Conservation (phyloP, 1,139 yeast species). For the Nakaseomyces glabratus region DNA sequence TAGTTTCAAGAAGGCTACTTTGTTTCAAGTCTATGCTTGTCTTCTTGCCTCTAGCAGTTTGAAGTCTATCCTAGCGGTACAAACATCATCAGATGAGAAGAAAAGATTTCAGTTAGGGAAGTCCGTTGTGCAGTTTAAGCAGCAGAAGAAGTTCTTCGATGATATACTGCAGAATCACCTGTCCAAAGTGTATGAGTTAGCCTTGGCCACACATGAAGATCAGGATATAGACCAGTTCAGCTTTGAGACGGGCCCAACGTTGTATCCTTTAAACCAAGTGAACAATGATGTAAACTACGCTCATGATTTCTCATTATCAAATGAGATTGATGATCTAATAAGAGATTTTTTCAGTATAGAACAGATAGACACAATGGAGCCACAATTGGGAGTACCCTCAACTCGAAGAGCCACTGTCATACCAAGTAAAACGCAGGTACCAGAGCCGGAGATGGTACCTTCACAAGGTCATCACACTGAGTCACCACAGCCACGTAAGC, state of each 20-base stretch:
- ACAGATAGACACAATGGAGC: conserved; percentile 2
- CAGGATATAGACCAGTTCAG: conserved; percentile 11
- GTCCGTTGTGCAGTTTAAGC: conserved; percentile 11
- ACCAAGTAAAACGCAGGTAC: too few species aligned
- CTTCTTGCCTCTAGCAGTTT: conserved; percentile 27
- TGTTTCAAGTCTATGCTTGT: conserved; percentile 30
- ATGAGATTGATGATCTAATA: conserved; percentile 31
- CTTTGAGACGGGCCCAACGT: conserved; percentile 3
- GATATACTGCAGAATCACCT: conserved; percentile 21
- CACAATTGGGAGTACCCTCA: too few species aligned
- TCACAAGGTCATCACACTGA: too few species aligned
- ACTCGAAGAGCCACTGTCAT: too few species aligned
- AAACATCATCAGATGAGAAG: conserved; percentile 13
- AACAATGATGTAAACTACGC: conserved; percentile 22
- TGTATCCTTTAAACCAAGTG: conserved; percentile 16
- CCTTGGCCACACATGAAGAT: conserved; percentile 22
- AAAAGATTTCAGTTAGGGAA: conserved; percentile 9
- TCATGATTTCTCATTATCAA: conserved; percentile 30
- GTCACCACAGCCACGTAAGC: too few species aligned
- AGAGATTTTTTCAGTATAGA: conserved; percentile 16
- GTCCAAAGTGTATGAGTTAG: conserved; percentile 24
- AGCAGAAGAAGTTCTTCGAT: conserved; percentile 21
- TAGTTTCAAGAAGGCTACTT: conserved; percentile 21
- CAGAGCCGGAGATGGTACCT: too few species aligned
- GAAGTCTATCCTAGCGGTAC: conserved; percentile 6